Base-by-base conservation (phyloP, 2,329 filamentous ascomycete genomes). In the Fusarium austroafricanum region DNA sequence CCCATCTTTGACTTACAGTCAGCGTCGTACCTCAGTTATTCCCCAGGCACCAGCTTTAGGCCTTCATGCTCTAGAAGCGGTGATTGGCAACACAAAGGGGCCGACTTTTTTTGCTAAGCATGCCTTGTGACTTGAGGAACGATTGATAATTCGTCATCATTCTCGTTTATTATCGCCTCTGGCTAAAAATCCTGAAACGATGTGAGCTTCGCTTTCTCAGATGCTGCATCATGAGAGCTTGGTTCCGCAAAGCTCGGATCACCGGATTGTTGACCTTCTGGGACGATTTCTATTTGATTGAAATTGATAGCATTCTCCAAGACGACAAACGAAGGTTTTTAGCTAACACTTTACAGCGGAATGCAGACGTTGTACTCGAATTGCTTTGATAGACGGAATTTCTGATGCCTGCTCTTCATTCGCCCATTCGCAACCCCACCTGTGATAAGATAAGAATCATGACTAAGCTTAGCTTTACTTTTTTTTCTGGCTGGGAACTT, bases 401-500 rank as follows among this genome's bases (percentile, higher is more conserved):
- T 37, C 38, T 39, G 5, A 60, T 61, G 3, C 15, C 44, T 55
- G 39, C 35, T 57, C 42, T 60, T 62, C 62, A 65, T 68, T 70
- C 60, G 55, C 35, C 35, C 33, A 20, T 54, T 44, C 50, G 3
- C 8, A 14, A 6, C 39, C 28, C 58, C 58, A 61, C 64, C 52
- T 59, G 21, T 12, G 40, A 64, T 64, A 64, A 59, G 60, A 52
- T 29, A 23, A 18, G 18, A 11, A 0, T 6, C 6, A 52, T 52
- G 49, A 52, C 45, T 63, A 55, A 45, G 35, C 31, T 33, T 18
- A 31, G 28, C 28, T 74, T 70, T 59, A 55, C 58, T 63, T 73
- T 76, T 78, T 77, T 77, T 73, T 38, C 23, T n/a, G 49, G n/a
- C 38, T n/a, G 44, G 60, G 21, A 60, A 60, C 42, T 47, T 72